A percentile compares a stretch with the other conserved stretches of the same genome.
Conservation (phyloP, 768 basidiomycete species). For the Russula dissimulans region DNA sequence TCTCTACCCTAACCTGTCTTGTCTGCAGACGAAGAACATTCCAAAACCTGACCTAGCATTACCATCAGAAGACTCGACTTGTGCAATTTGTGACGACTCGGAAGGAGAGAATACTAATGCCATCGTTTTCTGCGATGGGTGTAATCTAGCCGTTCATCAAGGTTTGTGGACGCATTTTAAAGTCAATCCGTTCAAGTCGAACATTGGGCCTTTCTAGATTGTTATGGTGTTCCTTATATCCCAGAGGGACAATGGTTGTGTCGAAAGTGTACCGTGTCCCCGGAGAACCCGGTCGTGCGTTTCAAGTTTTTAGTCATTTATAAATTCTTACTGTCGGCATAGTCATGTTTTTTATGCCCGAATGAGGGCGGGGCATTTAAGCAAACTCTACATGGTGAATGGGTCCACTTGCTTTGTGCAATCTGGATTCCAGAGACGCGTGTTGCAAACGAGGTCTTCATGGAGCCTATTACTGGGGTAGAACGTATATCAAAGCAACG, state of each 20-base stretch:
- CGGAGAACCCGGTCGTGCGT: slow-evolving; percentile 89
- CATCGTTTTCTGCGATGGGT: slow-evolving; percentile 98
- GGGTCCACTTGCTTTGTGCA: slow-evolving; percentile 94
- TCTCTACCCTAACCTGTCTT: not conserved
- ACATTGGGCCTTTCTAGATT: slow-evolving; percentile 46
- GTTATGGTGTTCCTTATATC: slow-evolving; percentile 98
- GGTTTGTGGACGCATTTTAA: slow-evolving; percentile 38
- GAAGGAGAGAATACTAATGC: slow-evolving; percentile 99
- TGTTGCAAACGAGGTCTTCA: slow-evolving; percentile 90
- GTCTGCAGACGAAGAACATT: slow-evolving; percentile 74
- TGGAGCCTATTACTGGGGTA: slow-evolving; percentile 93
- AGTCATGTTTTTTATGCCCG: slow-evolving; percentile 95
- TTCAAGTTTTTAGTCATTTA: not conserved
- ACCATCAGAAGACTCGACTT: slow-evolving; percentile 92
- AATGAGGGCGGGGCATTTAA: slow-evolving; percentile 98
- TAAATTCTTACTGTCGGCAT: not conserved
- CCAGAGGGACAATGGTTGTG: slow-evolving; percentile 99
- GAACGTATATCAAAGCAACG: slow-evolving; percentile 82
- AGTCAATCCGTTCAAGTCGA: not conserved
- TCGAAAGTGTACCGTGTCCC: slow-evolving; percentile 95
- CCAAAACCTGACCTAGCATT: slow-evolving; percentile 82
- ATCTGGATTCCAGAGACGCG: slow-evolving; percentile 96
- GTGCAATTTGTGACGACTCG: slow-evolving; percentile 95
- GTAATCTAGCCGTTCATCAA: slow-evolving; percentile 99
- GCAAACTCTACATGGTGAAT: slow-evolving; percentile 84